These are phyloP conservation scores for Cucurbita moschata DNA, from an alignment of 306 rosid species.

Conservation along the genomic window DNA sequence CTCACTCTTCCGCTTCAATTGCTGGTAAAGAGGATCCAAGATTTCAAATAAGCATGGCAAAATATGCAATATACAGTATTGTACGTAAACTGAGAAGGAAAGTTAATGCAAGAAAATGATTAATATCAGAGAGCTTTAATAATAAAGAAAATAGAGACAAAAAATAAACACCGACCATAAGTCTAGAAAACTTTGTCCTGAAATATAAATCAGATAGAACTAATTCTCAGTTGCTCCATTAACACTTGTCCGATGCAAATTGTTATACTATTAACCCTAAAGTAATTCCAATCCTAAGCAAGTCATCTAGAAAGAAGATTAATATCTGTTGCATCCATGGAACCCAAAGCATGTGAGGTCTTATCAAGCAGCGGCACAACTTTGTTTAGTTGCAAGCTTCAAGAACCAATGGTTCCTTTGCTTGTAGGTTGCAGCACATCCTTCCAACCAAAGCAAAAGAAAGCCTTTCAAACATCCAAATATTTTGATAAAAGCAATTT, in stretches of 20 bases:
- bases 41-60: constrained; percentile 7
- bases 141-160: neutral
- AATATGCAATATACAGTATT: neutral
- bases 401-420: neutral
- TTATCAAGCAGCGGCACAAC: neutral
- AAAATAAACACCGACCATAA: neutral
- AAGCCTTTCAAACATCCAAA: neutral
- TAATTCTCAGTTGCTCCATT: neutral
- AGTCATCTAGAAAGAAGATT: neutral
- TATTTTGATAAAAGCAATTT: neutral
- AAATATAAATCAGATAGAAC: neutral
- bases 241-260: neutral
- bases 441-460: neutral
- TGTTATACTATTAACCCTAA: neutral
- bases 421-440: neutral
- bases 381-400: neutral
- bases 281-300: neutral
- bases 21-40: constrained; percentile 25
- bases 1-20: constrained; percentile 65
- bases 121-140: neutral
- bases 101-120: neutral
- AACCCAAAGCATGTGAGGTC: neutral
- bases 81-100: neutral
- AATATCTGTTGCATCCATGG: neutral
- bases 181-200: neutral